Conservation (phyloP, 2,329 filamentous ascomycete species). For the Aspergillus cejpii region DNA sequence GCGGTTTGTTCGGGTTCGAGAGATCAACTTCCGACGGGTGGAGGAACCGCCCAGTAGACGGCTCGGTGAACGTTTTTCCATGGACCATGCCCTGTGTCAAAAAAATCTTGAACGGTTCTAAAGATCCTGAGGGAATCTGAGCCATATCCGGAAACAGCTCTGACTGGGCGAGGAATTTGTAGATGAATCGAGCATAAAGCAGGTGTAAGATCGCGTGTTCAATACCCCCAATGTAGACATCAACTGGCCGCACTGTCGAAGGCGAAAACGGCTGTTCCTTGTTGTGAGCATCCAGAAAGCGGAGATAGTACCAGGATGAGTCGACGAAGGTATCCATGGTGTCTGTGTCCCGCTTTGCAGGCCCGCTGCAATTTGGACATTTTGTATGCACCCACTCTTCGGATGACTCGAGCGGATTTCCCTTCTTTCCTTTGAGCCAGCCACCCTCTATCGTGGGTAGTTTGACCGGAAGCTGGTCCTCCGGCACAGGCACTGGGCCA, state of each 20-base stretch:
- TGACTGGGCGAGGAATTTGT: conserved; percentile 67
- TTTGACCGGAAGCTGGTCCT: conserved; percentile 66
- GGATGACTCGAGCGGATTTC: conserved; percentile 69
- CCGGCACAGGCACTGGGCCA: conserved; percentile 71
- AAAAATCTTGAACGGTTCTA: conserved; percentile 75
- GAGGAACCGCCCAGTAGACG: conserved; percentile 67
- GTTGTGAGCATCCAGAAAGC: conserved; percentile 68
- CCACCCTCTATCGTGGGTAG: conserved; percentile 64
- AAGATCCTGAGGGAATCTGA: conserved; percentile 33
- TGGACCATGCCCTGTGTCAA: conserved; percentile 92
- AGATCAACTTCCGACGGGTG: conserved; percentile 68
- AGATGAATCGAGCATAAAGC: conserved; percentile 82
- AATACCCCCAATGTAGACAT: conserved; percentile 82
- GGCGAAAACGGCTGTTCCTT: conserved; percentile 54
- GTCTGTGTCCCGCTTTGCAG: conserved; percentile 76
- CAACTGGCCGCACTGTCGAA: conserved; percentile 60
- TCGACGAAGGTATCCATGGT: conserved; percentile 97
- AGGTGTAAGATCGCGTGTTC: conserved; percentile 89
- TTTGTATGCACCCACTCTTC: conserved; percentile 66
- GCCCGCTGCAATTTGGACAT: conserved; percentile 63
- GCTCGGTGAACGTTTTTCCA: conserved; percentile 73
- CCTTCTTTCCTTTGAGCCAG: conserved; percentile 61
- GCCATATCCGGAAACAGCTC: conserved; percentile 35
- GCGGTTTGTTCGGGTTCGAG: conserved; percentile 50
- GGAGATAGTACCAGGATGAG: conserved; percentile 88